Evolutionary conservation across 2,329 filamentous ascomycete genomes (phyloP), one percentile per base, ranked within the genome.

Genomic region (Grosmannia serpens): DNA sequence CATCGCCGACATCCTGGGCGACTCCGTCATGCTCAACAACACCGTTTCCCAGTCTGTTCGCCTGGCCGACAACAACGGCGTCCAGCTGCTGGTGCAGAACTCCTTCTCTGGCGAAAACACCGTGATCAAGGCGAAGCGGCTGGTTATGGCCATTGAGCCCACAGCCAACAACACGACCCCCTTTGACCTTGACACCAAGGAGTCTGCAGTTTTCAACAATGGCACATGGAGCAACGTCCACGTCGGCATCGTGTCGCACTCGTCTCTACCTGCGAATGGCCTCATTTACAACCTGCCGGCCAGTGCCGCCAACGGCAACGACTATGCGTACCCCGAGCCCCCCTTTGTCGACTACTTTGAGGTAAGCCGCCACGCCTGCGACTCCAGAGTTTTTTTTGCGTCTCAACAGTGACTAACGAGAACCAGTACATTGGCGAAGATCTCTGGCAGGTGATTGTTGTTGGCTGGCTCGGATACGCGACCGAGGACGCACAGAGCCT

Each of bases 61-160:
- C 13, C 63, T 65, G 4, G 59, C 63, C 3, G 57, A 62, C 17
- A 58, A 64, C 4, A 57, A 60, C 8, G 69, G 69, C 49, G 65
- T 69, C 8, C 60, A 65, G 9, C 62, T 74, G n/a, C 64, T 66
- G 20, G 69, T 73, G 13, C 11, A 58, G 52, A 59, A 63, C 51
- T 65, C 62, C 31, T 58, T 58, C 5, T 58, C 56, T 9, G 66
- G 67, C 24, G 55, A 53, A 22, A 59, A 65, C 60, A 65, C 64
- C 2, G 59, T 68, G 9, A 66, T 74, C 49, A 59, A 62, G 22
- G 70, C 70, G 10, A 69, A 69, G 56, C 66, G 66, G 44, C 65
- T 74, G 1, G 65, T 75, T 24, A 61, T 74, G 53, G 65, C 73
- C 27, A 67, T 73, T 51, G 68, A 70, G 29, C 73, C 73, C 0